Percentiles rank a stretch among this genome's conserved stretches.
Evolutionary conservation across 306 rosid species (phyloP).

Genomic region (Hippophae rhamnoides): DNA sequence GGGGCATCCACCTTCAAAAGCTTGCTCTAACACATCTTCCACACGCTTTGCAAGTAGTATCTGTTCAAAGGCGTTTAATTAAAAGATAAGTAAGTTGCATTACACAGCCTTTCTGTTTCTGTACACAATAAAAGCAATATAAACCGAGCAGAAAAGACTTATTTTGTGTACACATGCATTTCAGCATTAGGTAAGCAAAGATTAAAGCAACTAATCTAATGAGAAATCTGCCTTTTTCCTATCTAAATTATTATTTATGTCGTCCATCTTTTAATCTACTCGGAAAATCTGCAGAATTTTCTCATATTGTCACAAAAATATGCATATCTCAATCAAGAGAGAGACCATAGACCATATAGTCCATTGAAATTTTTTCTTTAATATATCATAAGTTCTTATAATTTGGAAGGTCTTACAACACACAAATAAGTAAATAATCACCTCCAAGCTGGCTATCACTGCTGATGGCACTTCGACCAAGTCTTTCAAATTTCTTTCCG

Average conservation of each 20-base stretch:
- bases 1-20: slow-evolving; percentile 76
- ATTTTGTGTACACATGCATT: neutral
- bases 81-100: neutral
- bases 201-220: no score
- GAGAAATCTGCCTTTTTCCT: neutral
- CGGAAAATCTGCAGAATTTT: neutral
- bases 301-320: neutral
- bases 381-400: neutral
- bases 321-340: neutral
- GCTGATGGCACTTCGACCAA: slow-evolving; percentile 81
- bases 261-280: neutral
- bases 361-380: neutral
- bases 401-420: neutral
- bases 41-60: slow-evolving; percentile 59
- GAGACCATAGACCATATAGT: neutral
- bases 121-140: slow-evolving; percentile 4
- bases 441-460: slow-evolving; percentile 78
- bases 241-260: neutral
- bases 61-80: slow-evolving; percentile 24
- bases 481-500: slow-evolving; percentile 92
- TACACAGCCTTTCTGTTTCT: neutral
- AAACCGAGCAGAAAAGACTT: neutral
- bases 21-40: slow-evolving; percentile 78
- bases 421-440: slow-evolving; percentile 18
- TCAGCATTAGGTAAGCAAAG: neutral